Base-by-base conservation (phyloP, 192 early-diverging fungal species). In the Pilaira anomala region DNA sequence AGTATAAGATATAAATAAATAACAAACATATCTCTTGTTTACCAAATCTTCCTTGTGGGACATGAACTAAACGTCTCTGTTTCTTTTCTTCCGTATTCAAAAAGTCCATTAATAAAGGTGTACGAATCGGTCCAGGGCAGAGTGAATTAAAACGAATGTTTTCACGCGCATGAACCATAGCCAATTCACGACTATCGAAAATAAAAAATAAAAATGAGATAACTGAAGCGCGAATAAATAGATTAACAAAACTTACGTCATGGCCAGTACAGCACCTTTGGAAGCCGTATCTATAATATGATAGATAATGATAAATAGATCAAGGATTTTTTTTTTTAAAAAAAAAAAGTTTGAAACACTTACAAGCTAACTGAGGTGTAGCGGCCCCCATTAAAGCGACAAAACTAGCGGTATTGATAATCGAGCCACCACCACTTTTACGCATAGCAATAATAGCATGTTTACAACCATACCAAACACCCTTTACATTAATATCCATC, bases 401-500 rank as follows among this genome's bases (percentile, higher is more conserved):
- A 72, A 91, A 91, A 44, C 85, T 88, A 26, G 92, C 89, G 12
- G 88, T 92, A 73, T 93, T 93, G 78, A 93, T 92, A 69, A 93
- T 86, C 26, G 78, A 83, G 7, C 89, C 89, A 49, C 88, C 89
- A 48, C 88, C 89, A 12, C 76, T 83, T 25, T 86, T 76, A 42
- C 87, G 79, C 71, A 93, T 78, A 45, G 88, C 87, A 54, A 85
- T 76, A 59, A 94, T 91, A 50, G 80, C 88, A 54, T 94, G 85
- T 60, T 89, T 89, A 77, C 88, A 91, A 29, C 92, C 92, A 68
- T 71, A 92, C 92, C 92, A 94, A 18, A 94, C 92, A 24, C 92
- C 90, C 71, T 94, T 94, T 39, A 92, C 87, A 70, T 94, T 94
- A 71, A 91, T 88, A 52, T 89, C 76, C 84, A 92, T 83, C 24